Evolutionary conservation across 805 yeast species (phyloP), one percentile per base, ranked within the genome.

Genomic region (Metschnikowia bowlesiae): DNA sequence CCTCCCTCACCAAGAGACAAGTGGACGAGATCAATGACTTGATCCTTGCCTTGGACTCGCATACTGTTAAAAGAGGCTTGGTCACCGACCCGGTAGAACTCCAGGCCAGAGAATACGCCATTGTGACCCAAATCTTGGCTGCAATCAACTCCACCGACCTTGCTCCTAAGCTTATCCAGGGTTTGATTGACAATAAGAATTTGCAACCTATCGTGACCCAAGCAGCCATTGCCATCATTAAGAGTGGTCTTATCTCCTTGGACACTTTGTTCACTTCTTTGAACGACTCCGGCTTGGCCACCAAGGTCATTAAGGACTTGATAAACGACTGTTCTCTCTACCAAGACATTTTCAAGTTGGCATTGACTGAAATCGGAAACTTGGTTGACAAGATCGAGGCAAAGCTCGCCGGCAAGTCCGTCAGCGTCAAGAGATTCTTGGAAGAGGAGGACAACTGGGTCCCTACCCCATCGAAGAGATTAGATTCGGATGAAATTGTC

Each of bases 241-340:
- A 71, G 56, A 58, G 61, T 50, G 71, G 70, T 53, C 31, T 53
- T 37, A 59, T 73, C 43, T 63, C 71, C 42, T 53, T 73, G 51
- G 59, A 62, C 48, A 69, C 75, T 8, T 70, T 73, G 55, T 63
- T 71, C 53, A 69, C 62, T 38, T 66, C 75, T 31, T 67, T 73
- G 57, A 67, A 66, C 53, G 71, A 73, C 48, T 71, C 76, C 36
- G 78, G 78, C 38, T 67, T 73, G 53, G 74, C 74, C 38, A 67
- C 59, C 35, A 60, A 57, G 18, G 72, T 71, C 44, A 69, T 73
- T 50, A 52, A 68, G 48, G 62, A 62, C 57, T 57, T 73, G 51
- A 66, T 73, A 56, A 54, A 51, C 47, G 68, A 73, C 59, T 73
- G 78, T 65, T 46, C 58, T 6, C 68, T 73, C 59, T 73, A 73